These are phyloP conservation scores for Quercus parvula DNA, from an alignment of 306 rosid genomes.

Conservation along the genomic window DNA sequence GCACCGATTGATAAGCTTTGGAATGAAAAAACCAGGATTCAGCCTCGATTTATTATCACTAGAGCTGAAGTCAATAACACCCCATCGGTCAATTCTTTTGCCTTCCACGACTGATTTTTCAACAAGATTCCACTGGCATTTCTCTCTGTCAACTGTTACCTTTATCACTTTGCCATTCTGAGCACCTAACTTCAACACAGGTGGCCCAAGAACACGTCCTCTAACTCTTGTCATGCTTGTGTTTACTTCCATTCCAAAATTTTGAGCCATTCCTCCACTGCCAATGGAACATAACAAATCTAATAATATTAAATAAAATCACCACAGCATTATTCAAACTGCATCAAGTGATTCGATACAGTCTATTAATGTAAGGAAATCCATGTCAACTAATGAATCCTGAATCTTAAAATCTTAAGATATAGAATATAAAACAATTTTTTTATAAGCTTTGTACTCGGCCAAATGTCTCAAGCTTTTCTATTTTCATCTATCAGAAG, in stretches of 20 bases:
- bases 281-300: no score
- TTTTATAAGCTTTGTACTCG: no score
- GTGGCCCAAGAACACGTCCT: slow-evolving; percentile 72
- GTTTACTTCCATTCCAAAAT: slow-evolving; percentile 60
- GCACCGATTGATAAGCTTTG: slow-evolving; percentile 41
- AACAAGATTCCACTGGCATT: slow-evolving; percentile 66
- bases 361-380: no score
- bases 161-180: slow-evolving; percentile 37
- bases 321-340: no score
- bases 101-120: slow-evolving; percentile 59
- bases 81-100: slow-evolving; percentile 55
- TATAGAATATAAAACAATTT: no score
- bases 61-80: slow-evolving; percentile 52
- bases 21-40: slow-evolving; percentile 30
- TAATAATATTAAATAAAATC: no score
- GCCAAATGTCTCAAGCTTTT: not conserved
- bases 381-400: no score
- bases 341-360: no score
- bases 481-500: not conserved
- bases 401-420: no score
- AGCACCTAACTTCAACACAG: slow-evolving; percentile 54
- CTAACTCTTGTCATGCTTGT: slow-evolving; percentile 46
- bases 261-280: slow-evolving; percentile 37
- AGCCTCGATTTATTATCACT: slow-evolving; percentile 1
- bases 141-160: slow-evolving; percentile 48